Base-by-base conservation (phyloP, 202 grass and related monocot genomes). In the Schoenoplectus triqueter region DNA sequence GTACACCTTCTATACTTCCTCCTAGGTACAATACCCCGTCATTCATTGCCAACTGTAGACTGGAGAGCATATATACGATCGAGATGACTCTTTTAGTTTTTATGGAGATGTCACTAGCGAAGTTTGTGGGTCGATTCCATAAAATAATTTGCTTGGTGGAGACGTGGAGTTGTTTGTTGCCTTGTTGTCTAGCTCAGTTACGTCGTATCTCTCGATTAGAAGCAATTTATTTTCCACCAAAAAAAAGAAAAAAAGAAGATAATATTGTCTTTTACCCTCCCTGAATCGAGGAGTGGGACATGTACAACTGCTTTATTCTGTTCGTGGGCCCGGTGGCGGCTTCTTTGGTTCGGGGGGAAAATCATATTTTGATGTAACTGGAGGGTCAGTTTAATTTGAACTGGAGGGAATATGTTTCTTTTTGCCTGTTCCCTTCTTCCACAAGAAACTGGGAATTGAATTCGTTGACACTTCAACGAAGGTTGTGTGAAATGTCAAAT, bases 371-470 rank as follows among this genome's bases (percentile, higher is more conserved):
- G 15, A 18, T 10, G 13, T 6, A 70, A 78, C 13, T 78, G 74
- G 50, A 56, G 73, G 0, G 46, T 78, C 73, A 15, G 17, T 64
- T 63, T 81, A 6, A 6, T 49, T 49, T 50, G 4, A 10, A 46
- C 20, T 0, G 78, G 2, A 65, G 78, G 62, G 15, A 21, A 64
- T 81, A 3, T 19, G 6, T 10, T 81, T 81, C n/a, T 66, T 19
- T 13, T 3, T 6, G 31, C 31, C 15, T 22, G 66, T 10, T 65
- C 81, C 81, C 64, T 83, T 31, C 31, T 31, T 83, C 49, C 47
- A 65, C 65, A 83, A 83, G 81, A 56, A 83, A 69, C 49, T 7
- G 47, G 81, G 42, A 69, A 83, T 83, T 83, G 52, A 13, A 2
- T 59, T 31, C 31, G 31, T 31, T 31, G 31, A 31, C 31, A 31